phyloP scores from a whole-genome alignment of 192 early-diverging fungal genomes.

The Coemansia sp. region DNA sequence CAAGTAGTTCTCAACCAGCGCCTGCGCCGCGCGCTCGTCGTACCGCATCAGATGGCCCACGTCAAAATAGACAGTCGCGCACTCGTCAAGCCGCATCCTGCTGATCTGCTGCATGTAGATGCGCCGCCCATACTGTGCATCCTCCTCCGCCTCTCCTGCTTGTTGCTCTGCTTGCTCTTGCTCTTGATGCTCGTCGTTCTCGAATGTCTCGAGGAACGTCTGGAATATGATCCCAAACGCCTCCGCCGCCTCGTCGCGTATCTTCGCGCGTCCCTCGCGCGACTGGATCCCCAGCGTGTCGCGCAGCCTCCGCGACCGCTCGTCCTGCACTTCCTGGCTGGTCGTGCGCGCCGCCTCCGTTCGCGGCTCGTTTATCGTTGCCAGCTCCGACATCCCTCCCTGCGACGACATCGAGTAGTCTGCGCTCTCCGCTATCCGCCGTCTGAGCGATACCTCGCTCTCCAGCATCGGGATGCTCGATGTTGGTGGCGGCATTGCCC shows the following conservation, averaged over 20 bases:
- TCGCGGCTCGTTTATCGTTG: constrained; percentile 21
- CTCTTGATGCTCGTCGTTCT: background rate
- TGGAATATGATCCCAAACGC: constrained; percentile 70
- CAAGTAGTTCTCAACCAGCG: constrained; percentile 73
- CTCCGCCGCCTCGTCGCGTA: constrained; percentile 70
- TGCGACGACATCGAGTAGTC: constrained; percentile 21
- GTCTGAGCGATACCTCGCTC: constrained; percentile 46
- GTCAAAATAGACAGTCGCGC: constrained; percentile 75
- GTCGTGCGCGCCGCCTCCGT: constrained; percentile 24
- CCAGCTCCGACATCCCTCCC: constrained; percentile 36
- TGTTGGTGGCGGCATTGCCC: constrained; percentile 26
- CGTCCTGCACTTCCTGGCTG: constrained; percentile 47
- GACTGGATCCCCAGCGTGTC: constrained; percentile 35
- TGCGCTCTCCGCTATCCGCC: constrained; percentile 25
- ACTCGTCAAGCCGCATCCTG: constrained; percentile 58
- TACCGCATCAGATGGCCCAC: constrained; percentile 62
- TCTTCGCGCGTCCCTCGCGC: constrained; percentile 38
- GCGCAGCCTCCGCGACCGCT: constrained; percentile 43
- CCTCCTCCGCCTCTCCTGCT: background rate
- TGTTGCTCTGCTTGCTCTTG: background rate
- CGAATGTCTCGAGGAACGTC: constrained; percentile 65
- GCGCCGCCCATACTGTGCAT: constrained; percentile 18
- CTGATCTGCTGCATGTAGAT: constrained; percentile 72
- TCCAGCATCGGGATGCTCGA: constrained; percentile 40
- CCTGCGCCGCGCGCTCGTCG: constrained; percentile 62